Percentiles rank a stretch among this genome's conserved stretches.
phyloP scores from a whole-genome alignment of 2,329 filamentous ascomycete genomes.

The Aspergillus caelatus region DNA sequence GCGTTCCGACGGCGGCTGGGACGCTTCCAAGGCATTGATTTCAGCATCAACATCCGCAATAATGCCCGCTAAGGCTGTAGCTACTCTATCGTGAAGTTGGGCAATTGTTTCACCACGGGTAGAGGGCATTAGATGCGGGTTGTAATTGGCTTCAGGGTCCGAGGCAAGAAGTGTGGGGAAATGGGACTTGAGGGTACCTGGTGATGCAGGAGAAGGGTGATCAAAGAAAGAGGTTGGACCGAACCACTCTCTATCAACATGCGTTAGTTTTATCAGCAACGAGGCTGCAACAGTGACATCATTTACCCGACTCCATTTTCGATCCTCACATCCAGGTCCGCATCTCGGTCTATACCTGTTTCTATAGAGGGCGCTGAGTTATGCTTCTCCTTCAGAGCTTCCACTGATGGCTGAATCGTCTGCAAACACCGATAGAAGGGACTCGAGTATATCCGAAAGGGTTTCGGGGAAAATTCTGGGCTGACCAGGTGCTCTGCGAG shows the following conservation, averaged over 20 bases:
- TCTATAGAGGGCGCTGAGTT: not conserved
- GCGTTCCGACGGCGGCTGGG: conserved; percentile 56
- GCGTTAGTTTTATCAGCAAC: not conserved
- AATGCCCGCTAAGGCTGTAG: conserved; percentile 69
- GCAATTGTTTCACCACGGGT: conserved; percentile 76
- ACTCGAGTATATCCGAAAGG: conserved; percentile 70
- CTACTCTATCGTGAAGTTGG: conserved; percentile 78
- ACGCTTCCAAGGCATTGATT: conserved; percentile 38
- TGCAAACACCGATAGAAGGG: conserved; percentile 88
- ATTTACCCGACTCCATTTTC: conserved; percentile 57
- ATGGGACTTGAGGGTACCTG: conserved; percentile 63
- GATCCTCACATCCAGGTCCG: conserved; percentile 47
- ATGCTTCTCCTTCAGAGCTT: conserved; percentile 35
- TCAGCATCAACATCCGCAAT: conserved; percentile 71
- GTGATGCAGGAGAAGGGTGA: conserved; percentile 75
- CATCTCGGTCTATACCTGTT: conserved; percentile 7
- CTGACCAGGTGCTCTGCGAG: conserved; percentile 56
- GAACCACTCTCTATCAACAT: conserved; percentile 76
- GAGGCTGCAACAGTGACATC: not conserved
- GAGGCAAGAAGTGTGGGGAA: conserved; percentile 54
- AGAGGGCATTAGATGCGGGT: conserved; percentile 67
- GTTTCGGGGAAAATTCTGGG: conserved; percentile 40
- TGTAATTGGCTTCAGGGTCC: conserved; percentile 53
- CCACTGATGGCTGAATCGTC: conserved; percentile 70
- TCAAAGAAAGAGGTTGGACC: conserved; percentile 76